A percentile compares a stretch with the other conserved stretches of the same genome.
phyloP scores from a whole-genome alignment of 768 basidiomycete species.

The Boletus pseudopeckii region DNA sequence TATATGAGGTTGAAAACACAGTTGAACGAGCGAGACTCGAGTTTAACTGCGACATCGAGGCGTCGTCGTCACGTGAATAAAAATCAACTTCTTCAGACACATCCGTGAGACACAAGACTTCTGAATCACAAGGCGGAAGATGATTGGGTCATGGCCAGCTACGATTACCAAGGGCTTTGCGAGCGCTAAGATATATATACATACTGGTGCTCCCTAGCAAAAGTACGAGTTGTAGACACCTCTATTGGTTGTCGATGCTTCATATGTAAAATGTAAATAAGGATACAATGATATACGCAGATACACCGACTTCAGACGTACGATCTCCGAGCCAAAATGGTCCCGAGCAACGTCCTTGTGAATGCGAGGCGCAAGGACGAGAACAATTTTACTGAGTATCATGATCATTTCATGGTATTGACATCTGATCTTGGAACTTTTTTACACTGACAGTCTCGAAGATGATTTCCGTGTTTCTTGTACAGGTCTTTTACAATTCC shows the following conservation, averaged over 20 bases:
- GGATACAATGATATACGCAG: constrained; percentile 2
- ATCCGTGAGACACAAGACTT: too few relatives aligned
- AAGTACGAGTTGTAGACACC: neutral
- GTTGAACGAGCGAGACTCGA: too few relatives aligned
- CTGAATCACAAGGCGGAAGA: neutral
- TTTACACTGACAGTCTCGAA: constrained; percentile 19
- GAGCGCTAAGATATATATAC: neutral
- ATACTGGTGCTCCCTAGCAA: neutral
- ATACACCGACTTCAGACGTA: constrained; percentile 6
- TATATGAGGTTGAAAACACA: neutral
- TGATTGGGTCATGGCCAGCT: too few relatives aligned
- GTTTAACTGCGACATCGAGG: neutral
- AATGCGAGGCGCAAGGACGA: neutral
- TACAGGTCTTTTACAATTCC: neutral
- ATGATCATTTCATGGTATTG: neutral
- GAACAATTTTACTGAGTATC: neutral
- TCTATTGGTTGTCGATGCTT: neutral
- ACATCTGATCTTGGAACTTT: constrained; percentile 10
- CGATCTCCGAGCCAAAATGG: neutral
- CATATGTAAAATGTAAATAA: neutral
- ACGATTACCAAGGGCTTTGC: neutral
- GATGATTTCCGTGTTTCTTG: constrained; percentile 18
- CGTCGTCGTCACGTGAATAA: constrained; percentile 19
- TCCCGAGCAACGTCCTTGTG: neutral
- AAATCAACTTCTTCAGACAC: constrained; percentile 10